A percentile compares a stretch with the other conserved stretches of the same genome.
phyloP scores from a whole-genome alignment of 2,329 filamentous ascomycete species.

The Ascocoryne sarcoides region DNA sequence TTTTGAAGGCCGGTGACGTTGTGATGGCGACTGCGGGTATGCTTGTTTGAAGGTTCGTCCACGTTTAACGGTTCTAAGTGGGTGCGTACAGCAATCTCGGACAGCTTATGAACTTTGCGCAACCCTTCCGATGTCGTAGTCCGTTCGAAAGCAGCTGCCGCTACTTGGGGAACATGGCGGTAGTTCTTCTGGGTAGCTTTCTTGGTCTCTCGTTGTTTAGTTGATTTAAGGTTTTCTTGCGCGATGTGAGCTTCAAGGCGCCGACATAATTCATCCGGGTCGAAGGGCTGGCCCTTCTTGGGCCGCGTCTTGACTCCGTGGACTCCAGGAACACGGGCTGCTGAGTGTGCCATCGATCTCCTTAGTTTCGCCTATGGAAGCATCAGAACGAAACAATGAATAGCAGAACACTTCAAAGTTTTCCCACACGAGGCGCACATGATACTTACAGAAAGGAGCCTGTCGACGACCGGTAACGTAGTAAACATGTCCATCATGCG shows the following conservation, averaged over 20 bases:
- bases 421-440: too few relatives aligned
- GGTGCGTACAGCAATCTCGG: conserved; percentile 34
- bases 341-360: conserved; percentile 20
- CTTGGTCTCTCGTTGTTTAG: conserved; percentile 15
- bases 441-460: too few relatives aligned
- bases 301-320: conserved; percentile 16
- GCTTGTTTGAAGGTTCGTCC: conserved; percentile 11
- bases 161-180: conserved; percentile 44
- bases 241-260: conserved; percentile 42
- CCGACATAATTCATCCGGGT: conserved; percentile 46
- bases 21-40: not conserved
- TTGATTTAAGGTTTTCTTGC: conserved; percentile 37
- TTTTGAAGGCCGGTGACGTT: conserved; percentile 12
- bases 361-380: conserved; percentile 14
- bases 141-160: conserved; percentile 44
- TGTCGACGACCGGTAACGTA: too few relatives aligned
- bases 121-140: conserved; percentile 41
- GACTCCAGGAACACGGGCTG: conserved; percentile 9
- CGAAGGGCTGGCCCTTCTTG: conserved; percentile 34
- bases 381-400: conserved; percentile 8
- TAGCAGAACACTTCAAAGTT: too few relatives aligned
- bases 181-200: conserved; percentile 26
- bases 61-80: conserved; percentile 30
- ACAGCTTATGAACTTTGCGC: conserved; percentile 36
- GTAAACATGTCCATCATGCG: too few relatives aligned